Percentiles rank a stretch among this genome's conserved stretches.
Evolutionary conservation across 352 stramenopile genomes (phyloP).

Genomic region (Pythium phragmiticola): DNA sequence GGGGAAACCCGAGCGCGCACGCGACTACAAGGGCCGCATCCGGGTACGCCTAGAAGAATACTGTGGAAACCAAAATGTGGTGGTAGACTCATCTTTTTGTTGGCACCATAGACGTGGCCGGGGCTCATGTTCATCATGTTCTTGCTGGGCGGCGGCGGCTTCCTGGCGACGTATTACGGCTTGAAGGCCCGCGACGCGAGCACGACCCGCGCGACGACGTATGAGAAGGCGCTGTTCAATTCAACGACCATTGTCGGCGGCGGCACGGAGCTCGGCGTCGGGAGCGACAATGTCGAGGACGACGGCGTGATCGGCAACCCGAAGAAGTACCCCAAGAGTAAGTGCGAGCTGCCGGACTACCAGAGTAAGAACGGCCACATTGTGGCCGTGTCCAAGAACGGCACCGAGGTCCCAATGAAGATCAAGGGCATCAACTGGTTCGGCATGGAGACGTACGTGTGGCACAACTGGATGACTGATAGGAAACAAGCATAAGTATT

Average conservation of each 20-base stretch:
- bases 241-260: slow-evolving; percentile 8
- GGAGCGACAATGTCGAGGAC: background rate
- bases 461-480: too few relatives aligned
- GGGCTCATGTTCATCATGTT: slow-evolving; percentile 6
- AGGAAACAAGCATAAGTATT: too few relatives aligned
- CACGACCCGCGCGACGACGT: background rate
- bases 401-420: slow-evolving; percentile 59
- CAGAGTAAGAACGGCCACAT: slow-evolving; percentile 77
- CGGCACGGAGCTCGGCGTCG: slow-evolving; percentile 36
- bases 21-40: slow-evolving; percentile 10
- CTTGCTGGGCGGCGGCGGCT: background rate
- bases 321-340: slow-evolving; percentile 16
- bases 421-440: slow-evolving; percentile 88
- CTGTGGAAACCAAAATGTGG: slow-evolving; percentile 24
- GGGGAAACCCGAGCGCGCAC: background rate
- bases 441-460: slow-evolving; percentile 61
- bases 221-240: slow-evolving; percentile 1
- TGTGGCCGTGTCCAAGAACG: slow-evolving; percentile 46
- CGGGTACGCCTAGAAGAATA: slow-evolving; percentile 6
- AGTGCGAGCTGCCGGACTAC: slow-evolving; percentile 73
- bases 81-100: background rate
- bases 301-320: slow-evolving; percentile 19
- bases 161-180: slow-evolving; percentile 5
- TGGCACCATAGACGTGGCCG: background rate
- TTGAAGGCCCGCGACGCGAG: background rate